Percentiles rank a stretch among this genome's conserved stretches.
Evolutionary conservation across 2,329 filamentous ascomycete genomes (phyloP).

Genomic region (Chrysoporthe cubensis): DNA sequence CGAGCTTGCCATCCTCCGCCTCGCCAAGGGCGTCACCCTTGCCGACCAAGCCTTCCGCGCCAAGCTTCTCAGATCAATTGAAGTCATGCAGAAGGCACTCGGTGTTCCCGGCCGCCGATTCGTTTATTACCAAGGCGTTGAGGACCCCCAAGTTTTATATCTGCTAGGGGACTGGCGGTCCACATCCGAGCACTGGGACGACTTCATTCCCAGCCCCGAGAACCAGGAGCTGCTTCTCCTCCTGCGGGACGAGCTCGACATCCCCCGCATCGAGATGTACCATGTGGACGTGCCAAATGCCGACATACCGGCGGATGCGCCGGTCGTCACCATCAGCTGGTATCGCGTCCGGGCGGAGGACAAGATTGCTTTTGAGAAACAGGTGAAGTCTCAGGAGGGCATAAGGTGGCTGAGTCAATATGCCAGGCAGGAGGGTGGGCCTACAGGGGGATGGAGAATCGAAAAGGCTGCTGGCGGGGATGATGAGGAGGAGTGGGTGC

Average conservation of each 20-base stretch:
- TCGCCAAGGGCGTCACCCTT: background rate
- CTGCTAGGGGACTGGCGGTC: slow-evolving; percentile 14
- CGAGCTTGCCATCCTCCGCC: slow-evolving; percentile 9
- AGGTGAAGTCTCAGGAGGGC: background rate
- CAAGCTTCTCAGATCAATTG: slow-evolving; percentile 1
- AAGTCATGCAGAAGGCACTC: slow-evolving; percentile 14
- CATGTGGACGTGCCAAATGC: slow-evolving; percentile 10
- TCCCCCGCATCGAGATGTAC: slow-evolving; percentile 9
- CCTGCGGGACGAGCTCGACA: background rate
- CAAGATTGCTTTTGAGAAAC: background rate
- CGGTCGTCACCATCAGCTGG: slow-evolving; percentile 2
- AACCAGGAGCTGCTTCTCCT: slow-evolving; percentile 10
- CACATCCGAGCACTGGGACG: slow-evolving; percentile 12
- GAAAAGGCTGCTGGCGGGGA: background rate
- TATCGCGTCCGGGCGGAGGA: background rate
- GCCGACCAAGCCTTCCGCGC: background rate
- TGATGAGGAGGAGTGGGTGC: background rate
- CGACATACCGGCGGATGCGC: background rate
- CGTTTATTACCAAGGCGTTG: slow-evolving; percentile 2
- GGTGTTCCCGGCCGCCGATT: slow-evolving; percentile 8
- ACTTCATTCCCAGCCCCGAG: slow-evolving; percentile 11
- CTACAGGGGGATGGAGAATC: slow-evolving; percentile 9
- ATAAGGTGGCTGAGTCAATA: too few species aligned
- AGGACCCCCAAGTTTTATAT: background rate
- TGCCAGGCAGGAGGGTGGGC: background rate